Evolutionary conservation across 2,329 filamentous ascomycete genomes (phyloP).

Genomic region (Colletotrichum scovillei): DNA sequence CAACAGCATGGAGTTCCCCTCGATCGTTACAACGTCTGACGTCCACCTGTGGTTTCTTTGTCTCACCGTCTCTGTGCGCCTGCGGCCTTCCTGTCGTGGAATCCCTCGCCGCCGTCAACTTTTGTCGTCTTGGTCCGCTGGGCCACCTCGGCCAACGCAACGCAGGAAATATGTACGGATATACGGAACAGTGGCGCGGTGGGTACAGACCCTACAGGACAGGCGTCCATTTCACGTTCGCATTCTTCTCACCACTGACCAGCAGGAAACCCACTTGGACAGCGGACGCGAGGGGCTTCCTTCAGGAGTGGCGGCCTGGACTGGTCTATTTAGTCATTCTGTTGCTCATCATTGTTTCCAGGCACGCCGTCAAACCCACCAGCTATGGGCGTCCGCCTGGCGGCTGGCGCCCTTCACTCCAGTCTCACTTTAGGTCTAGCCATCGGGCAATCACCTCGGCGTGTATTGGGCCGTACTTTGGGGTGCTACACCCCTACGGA

Average conservation of each 20-base stretch:
- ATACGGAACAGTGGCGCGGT: too few species aligned
- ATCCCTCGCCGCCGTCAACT: not conserved
- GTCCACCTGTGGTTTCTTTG: not conserved
- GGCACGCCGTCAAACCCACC: not conserved
- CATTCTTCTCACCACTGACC: not conserved
- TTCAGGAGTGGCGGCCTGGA: slow-evolving; percentile 20
- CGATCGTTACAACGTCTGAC: not conserved
- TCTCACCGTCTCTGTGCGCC: not conserved
- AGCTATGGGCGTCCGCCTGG: not conserved
- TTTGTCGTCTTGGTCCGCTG: not conserved
- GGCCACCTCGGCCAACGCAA: not conserved
- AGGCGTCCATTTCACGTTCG: not conserved
- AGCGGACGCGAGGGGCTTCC: not conserved
- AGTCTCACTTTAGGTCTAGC: not conserved
- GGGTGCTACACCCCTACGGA: not conserved
- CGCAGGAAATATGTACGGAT: too few species aligned
- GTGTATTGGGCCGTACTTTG: not conserved
- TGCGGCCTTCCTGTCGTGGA: not conserved
- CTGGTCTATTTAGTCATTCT: slow-evolving; percentile 30
- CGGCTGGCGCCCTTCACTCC: not conserved
- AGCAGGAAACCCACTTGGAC: not conserved
- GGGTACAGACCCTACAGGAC: not conserved
- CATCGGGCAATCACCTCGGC: not conserved
- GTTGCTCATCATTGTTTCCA: not conserved
- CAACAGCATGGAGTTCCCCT: not conserved